These are phyloP conservation scores for Papiliotrema laurentii DNA, from an alignment of 1,284 basidiomycete genomes.

Conservation along the genomic window DNA sequence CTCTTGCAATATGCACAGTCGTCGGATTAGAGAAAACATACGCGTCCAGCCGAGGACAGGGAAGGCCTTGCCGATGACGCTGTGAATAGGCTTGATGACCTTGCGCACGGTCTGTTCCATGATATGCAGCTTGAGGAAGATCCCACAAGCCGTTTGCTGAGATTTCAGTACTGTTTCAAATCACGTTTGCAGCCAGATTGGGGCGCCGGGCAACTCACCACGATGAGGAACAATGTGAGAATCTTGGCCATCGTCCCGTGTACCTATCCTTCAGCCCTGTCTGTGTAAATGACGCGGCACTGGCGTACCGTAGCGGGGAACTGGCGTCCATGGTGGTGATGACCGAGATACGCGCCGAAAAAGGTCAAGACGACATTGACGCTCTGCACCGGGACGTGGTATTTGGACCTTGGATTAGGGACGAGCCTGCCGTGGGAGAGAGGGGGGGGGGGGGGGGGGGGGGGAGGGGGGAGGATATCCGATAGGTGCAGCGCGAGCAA, in stretches of 20 bases:
- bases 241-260: slow-evolving; percentile 70
- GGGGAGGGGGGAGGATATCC: too few species aligned
- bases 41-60: slow-evolving; percentile 86
- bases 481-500: too few species aligned
- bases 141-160: slow-evolving; percentile 66
- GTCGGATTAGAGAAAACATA: slow-evolving; percentile 49
- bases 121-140: slow-evolving; percentile 91
- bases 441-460: too few species aligned
- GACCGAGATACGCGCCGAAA: slow-evolving; percentile 70
- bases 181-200: background rate
- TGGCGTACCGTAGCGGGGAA: slow-evolving; percentile 60
- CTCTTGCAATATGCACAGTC: background rate
- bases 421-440: background rate
- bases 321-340: slow-evolving; percentile 69
- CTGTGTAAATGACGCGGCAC: background rate
- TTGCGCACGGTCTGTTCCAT: slow-evolving; percentile 72
- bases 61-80: slow-evolving; percentile 76
- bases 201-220: slow-evolving; percentile 1
- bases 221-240: slow-evolving; percentile 59
- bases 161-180: too few species aligned
- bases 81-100: slow-evolving; percentile 68
- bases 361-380: slow-evolving; percentile 64
- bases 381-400: slow-evolving; percentile 80
- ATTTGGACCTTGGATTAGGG: slow-evolving; percentile 51
- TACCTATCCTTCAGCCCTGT: slow-evolving; percentile 23